Evolutionary conservation across 495 filamentous ascomycete genomes (phyloP).

Genomic region (Penicillium atrosanguineum): DNA sequence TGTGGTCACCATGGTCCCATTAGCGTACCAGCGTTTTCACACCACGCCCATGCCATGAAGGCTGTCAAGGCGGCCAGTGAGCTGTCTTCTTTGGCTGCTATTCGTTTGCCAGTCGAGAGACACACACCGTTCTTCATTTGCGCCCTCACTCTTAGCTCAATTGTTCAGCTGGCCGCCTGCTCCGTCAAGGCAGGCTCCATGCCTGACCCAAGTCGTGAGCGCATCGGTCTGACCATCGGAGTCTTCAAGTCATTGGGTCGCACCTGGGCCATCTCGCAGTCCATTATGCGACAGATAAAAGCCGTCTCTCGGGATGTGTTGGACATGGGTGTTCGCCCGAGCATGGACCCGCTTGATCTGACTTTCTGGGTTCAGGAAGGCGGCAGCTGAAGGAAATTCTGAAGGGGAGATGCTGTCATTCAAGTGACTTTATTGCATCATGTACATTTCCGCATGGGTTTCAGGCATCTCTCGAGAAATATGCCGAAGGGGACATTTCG

Average conservation of each 20-base stretch:
- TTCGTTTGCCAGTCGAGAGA: conserved; percentile 66
- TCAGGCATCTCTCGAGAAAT: too few species aligned
- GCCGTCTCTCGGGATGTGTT: conserved; percentile 48
- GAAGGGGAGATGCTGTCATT: background rate
- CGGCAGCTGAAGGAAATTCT: conserved; percentile 14
- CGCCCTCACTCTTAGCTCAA: conserved; percentile 60
- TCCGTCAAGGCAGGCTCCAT: conserved; percentile 70
- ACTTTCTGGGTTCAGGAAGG: conserved; percentile 37
- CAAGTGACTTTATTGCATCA: background rate
- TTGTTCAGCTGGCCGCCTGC: conserved; percentile 59
- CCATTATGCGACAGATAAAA: conserved; percentile 70
- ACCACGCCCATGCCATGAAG: conserved; percentile 72
- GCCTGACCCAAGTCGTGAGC: conserved; percentile 68
- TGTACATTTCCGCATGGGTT: too few species aligned
- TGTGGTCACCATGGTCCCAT: conserved; percentile 44
- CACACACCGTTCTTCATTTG: conserved; percentile 92
- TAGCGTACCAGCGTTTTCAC: conserved; percentile 51
- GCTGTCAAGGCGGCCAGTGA: conserved; percentile 74
- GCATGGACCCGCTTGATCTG: conserved; percentile 43
- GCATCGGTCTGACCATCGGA: conserved; percentile 77
- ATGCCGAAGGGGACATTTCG: too few species aligned
- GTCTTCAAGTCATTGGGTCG: conserved; percentile 70
- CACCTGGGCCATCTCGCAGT: conserved; percentile 76
- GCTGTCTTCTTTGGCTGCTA: conserved; percentile 73
- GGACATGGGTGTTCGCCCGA: conserved; percentile 43